phyloP scores from a whole-genome alignment of 257 asterid species.

The Lavandula angustifolia region DNA sequence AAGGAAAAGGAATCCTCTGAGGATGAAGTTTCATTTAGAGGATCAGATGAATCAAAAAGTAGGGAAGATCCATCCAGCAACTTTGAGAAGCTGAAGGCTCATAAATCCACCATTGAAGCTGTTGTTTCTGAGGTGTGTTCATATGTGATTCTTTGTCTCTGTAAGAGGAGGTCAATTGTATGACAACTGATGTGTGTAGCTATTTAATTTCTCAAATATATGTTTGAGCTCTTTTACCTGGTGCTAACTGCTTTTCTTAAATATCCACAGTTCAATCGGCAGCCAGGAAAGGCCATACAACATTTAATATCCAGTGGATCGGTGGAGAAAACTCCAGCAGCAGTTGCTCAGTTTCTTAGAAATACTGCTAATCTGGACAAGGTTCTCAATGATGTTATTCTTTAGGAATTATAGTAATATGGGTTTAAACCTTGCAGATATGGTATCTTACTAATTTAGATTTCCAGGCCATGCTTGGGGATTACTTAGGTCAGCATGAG shows the following conservation, averaged over 20 bases:
- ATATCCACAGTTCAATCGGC: slow-evolving; percentile 75
- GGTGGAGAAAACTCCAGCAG: slow-evolving; percentile 79
- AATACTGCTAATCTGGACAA: slow-evolving; percentile 86
- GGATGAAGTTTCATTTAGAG: slow-evolving; percentile 57
- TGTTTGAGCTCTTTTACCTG: slow-evolving; percentile 26
- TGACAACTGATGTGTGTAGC: slow-evolving; percentile 23
- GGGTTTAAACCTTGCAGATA: slow-evolving; percentile 27
- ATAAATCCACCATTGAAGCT: slow-evolving; percentile 92
- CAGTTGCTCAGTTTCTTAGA: slow-evolving; percentile 86
- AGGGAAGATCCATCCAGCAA: slow-evolving; percentile 75
- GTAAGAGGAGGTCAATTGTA: slow-evolving; percentile 26
- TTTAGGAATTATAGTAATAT: slow-evolving; percentile 28
- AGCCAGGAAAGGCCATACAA: slow-evolving; percentile 78
- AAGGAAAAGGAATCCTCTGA: slow-evolving; percentile 48
- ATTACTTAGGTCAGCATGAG: slow-evolving; percentile 97
- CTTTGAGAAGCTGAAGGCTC: slow-evolving; percentile 96
- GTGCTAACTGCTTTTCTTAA: slow-evolving; percentile 32
- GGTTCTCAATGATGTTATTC: slow-evolving; percentile 43
- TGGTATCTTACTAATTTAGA: slow-evolving; percentile 33
- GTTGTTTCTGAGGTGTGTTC: slow-evolving; percentile 83
- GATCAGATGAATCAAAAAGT: slow-evolving; percentile 53
- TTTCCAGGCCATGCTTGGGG: slow-evolving; percentile 86
- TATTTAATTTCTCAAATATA: slow-evolving; percentile 17
- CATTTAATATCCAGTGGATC: slow-evolving; percentile 73
- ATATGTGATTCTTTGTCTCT: slow-evolving; percentile 33